These are phyloP conservation scores for Metschnikowia cerradonensis DNA, from an alignment of 805 yeast genomes.

Conservation along the genomic window DNA sequence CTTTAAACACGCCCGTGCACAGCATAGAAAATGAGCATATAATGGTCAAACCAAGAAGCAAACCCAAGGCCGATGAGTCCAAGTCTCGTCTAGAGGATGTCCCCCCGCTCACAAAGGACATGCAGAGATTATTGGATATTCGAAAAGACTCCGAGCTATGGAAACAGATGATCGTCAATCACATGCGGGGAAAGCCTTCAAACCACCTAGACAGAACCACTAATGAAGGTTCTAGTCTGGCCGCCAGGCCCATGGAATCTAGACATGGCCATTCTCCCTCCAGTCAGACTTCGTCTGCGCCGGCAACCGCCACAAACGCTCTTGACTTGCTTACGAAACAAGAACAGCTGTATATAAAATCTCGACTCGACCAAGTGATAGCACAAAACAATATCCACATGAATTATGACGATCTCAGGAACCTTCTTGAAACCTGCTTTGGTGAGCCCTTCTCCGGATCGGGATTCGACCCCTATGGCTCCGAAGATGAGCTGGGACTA, in stretches of 20 bases:
- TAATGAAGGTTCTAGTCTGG: not conserved
- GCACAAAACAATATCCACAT: conserved; percentile 5
- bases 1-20: not conserved
- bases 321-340: conserved; percentile 6
- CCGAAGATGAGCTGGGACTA: conserved; percentile 38
- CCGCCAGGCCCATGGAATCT: not conserved
- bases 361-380: conserved; percentile 10
- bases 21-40: not conserved
- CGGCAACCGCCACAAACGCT: not conserved
- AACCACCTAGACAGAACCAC: not conserved
- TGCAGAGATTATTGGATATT: conserved; percentile 16
- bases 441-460: conserved; percentile 4
- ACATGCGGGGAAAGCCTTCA: not conserved
- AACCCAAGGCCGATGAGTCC: not conserved
- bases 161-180: conserved; percentile 24
- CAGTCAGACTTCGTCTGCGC: not conserved
- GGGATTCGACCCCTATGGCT: conserved; percentile 26
- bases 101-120: conserved; percentile 6
- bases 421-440: conserved; percentile 10
- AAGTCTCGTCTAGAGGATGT: not conserved
- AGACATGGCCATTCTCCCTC: not conserved
- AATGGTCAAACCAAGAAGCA: conserved; percentile 1
- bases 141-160: conserved; percentile 36
- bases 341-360: conserved; percentile 9
- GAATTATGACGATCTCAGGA: conserved; percentile 10